phyloP scores from a whole-genome alignment of 441 rosid species.

The Brassica hybrid region DNA sequence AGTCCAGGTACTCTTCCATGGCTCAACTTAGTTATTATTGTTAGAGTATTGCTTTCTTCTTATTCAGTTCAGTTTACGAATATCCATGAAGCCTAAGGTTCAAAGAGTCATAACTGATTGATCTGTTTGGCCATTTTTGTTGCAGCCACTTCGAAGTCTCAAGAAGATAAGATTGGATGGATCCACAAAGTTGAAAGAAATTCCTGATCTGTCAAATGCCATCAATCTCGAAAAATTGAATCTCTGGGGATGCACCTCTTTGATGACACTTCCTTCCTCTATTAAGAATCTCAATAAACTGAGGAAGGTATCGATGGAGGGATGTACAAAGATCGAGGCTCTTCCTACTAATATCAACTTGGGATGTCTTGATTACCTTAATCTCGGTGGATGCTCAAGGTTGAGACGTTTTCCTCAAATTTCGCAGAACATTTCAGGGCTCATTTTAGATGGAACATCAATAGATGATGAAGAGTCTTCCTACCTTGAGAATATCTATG shows the following conservation, averaged over 20 bases:
- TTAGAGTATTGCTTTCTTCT: neutral
- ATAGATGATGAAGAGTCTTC: conserved; percentile 3
- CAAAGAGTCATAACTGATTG: neutral
- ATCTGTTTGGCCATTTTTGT: neutral
- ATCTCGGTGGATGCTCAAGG: neutral
- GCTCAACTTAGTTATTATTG: neutral
- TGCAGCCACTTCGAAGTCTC: conserved; percentile 23
- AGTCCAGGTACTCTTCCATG: conserved; percentile 21
- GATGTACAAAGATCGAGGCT: neutral
- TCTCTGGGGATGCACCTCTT: neutral
- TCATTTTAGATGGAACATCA: conserved; percentile 10
- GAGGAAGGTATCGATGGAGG: neutral
- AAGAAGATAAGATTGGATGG: neutral
- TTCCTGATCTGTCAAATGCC: conserved; percentile 32
- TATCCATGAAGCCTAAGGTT: neutral
- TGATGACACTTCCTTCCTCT: conserved; percentile 23
- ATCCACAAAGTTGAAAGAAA: neutral
- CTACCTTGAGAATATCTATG: conserved; percentile 6
- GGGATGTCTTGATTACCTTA: neutral
- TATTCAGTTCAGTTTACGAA: neutral
- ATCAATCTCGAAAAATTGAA: neutral
- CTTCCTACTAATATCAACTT: conserved; percentile 14
- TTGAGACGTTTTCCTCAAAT: conserved; percentile 16
- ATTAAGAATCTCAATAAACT: conserved; percentile 9
- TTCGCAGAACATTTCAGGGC: neutral